Percentiles rank a stretch among this genome's conserved stretches.
Conservation (phyloP, 2,329 filamentous ascomycete species). For the Ploettnerulaceae sp. region DNA sequence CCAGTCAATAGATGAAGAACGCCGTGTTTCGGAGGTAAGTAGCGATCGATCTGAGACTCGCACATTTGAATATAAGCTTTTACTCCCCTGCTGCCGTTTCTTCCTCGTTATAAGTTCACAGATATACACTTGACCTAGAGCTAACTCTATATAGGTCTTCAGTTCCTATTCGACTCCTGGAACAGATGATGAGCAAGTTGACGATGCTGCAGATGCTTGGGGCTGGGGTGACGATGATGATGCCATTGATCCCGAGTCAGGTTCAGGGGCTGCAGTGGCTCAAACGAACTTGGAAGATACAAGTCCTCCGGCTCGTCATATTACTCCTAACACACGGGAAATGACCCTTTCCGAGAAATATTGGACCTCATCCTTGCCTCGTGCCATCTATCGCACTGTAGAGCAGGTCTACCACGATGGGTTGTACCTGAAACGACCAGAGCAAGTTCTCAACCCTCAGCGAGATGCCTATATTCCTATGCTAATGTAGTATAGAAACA, state of each 20-base stretch:
- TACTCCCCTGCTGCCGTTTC: no score
- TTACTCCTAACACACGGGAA: constrained; percentile 39
- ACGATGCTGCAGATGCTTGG: constrained; percentile 53
- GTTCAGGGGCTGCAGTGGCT: background rate
- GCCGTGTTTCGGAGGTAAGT: constrained; percentile 13
- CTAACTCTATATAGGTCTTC: constrained; percentile 1
- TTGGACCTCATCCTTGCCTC: constrained; percentile 81
- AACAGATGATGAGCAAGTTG: constrained; percentile 30
- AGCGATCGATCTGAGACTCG: no score
- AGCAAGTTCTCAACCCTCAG: constrained; percentile 32
- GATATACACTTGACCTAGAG: background rate
- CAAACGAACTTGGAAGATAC: background rate
- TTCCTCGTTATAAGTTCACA: background rate
- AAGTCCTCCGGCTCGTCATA: background rate
- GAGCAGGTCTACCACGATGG: constrained; percentile 55
- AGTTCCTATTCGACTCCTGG: background rate
- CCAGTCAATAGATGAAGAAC: constrained; percentile 23
- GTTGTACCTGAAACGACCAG: constrained; percentile 51
- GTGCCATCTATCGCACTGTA: constrained; percentile 67
- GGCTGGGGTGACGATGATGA: constrained; percentile 78
- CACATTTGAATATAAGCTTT: no score
- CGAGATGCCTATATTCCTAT: no score
- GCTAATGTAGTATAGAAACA: constrained; percentile 35
- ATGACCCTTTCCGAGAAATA: constrained; percentile 81
- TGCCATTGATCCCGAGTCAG: constrained; percentile 31